A percentile compares a stretch with the other conserved stretches of the same genome.
Evolutionary conservation across 495 filamentous ascomycete genomes (phyloP).

Genomic region (Elasticomyces elasticus): DNA sequence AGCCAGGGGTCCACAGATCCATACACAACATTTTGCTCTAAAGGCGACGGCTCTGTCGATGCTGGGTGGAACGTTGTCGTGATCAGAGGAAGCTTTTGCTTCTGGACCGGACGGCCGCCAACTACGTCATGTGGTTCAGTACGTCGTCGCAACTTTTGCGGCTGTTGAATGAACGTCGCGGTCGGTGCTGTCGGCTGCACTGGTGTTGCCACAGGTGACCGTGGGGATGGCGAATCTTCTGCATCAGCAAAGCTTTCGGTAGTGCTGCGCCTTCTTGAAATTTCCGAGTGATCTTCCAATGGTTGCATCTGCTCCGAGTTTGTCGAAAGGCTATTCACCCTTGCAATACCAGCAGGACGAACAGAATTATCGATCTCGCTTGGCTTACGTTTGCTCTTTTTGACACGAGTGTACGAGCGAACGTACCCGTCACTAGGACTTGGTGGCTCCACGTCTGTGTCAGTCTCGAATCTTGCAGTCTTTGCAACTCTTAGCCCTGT

Average conservation of each 20-base stretch:
- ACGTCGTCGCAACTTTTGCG: background rate
- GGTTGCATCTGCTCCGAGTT: too few relatives aligned
- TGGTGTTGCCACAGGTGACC: background rate
- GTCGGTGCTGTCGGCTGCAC: background rate
- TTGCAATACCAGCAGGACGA: too few relatives aligned
- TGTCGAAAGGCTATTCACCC: too few relatives aligned
- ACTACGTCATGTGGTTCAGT: background rate
- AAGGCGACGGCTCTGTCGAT: background rate
- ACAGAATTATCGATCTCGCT: too few relatives aligned
- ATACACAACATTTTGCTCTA: background rate
- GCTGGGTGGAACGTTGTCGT: background rate
- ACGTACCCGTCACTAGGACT: background rate
- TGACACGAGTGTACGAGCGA: background rate
- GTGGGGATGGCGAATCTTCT: background rate
- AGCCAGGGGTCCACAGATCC: background rate
- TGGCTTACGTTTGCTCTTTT: background rate
- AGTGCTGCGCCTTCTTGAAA: background rate
- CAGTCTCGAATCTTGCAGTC: conserved; percentile 11
- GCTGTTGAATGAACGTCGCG: background rate
- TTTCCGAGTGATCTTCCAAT: too few relatives aligned
- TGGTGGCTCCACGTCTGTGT: conserved; percentile 14
- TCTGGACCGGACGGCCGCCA: background rate
- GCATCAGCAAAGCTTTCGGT: background rate
- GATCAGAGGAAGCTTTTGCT: background rate
- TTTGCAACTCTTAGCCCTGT: conserved; percentile 2